Evolutionary conservation across 2,329 filamentous ascomycete genomes (phyloP).

Genomic region (Talaromyces sp.): DNA sequence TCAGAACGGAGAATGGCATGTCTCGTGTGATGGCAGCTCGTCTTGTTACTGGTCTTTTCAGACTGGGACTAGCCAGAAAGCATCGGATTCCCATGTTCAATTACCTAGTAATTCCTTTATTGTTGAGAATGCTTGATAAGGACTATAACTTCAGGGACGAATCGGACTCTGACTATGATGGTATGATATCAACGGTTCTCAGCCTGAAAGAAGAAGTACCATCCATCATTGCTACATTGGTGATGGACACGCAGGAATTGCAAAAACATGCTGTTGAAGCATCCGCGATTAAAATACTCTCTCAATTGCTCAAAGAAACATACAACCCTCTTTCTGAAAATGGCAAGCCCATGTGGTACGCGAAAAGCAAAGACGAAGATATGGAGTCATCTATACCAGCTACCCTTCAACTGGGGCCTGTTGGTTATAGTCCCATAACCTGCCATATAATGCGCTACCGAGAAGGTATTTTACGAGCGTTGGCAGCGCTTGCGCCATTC

Average conservation of each 20-base stretch:
- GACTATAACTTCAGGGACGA: conserved; percentile 40
- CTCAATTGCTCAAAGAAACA: conserved; percentile 61
- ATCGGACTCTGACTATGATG: conserved; percentile 38
- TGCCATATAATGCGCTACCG: conserved; percentile 70
- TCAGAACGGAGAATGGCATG: conserved; percentile 55
- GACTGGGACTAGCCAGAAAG: conserved; percentile 62
- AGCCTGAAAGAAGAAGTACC: conserved; percentile 67
- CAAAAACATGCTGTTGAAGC: conserved; percentile 79
- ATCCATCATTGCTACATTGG: conserved; percentile 69
- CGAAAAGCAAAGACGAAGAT: conserved; percentile 27
- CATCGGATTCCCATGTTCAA: conserved; percentile 62
- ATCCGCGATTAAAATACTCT: conserved; percentile 58
- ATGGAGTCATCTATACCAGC: conserved; percentile 23
- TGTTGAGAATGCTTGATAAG: conserved; percentile 64
- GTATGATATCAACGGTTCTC: conserved; percentile 43
- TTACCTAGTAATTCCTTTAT: conserved; percentile 64
- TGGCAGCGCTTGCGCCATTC: conserved; percentile 75
- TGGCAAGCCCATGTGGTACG: conserved; percentile 55
- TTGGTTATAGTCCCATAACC: conserved; percentile 60
- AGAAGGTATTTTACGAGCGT: conserved; percentile 69
- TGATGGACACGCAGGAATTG: conserved; percentile 71
- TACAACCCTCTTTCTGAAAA: conserved; percentile 57
- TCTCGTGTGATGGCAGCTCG: conserved; percentile 66
- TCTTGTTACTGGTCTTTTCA: conserved; percentile 66
- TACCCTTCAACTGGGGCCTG: conserved; percentile 53